Conservation (phyloP, 495 filamentous ascomycete species). For the Oleoguttula mirabilis region DNA sequence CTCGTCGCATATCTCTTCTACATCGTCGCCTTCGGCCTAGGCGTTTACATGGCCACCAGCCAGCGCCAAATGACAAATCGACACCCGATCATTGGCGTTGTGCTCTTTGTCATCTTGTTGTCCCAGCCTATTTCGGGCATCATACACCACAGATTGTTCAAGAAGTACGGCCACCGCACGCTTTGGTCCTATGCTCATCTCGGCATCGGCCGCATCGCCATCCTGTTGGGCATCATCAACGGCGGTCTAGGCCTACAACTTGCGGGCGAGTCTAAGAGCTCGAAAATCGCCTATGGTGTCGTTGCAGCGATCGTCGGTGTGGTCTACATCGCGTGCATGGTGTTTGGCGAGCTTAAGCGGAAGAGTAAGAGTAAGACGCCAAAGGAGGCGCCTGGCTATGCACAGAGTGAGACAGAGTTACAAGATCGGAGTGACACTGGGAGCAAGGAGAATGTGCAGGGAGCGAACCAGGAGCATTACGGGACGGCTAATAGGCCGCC, state of each 20-base stretch:
- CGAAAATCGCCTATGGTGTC: slow-evolving; percentile 16
- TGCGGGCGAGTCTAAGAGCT: slow-evolving; percentile 3
- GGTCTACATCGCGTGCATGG: slow-evolving; percentile 11
- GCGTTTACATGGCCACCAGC: slow-evolving; percentile 14
- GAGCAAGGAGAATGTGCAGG: no score
- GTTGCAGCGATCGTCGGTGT: slow-evolving; percentile 21
- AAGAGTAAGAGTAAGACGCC: no score
- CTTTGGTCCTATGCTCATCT: slow-evolving; percentile 27
- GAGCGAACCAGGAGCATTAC: no score
- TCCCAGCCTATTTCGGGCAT: slow-evolving; percentile 29
- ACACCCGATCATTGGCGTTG: slow-evolving; percentile 30
- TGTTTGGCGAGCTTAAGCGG: no score
- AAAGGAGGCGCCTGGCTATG: no score
- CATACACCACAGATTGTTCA: slow-evolving; percentile 27
- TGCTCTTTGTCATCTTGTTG: slow-evolving; percentile 27
- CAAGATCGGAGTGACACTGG: no score
- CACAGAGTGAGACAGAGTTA: no score
- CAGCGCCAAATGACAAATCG: slow-evolving; percentile 15
- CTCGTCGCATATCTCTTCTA: slow-evolving; percentile 15
- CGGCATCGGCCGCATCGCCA: slow-evolving; percentile 23
- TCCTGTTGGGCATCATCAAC: slow-evolving; percentile 27
- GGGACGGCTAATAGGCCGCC: no score
- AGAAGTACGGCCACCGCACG: slow-evolving; percentile 25
- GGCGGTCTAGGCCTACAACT: slow-evolving; percentile 23
- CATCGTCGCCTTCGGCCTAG: slow-evolving; percentile 21